Conservation (phyloP, 768 basidiomycete species). For the Tremella fuciformis region DNA sequence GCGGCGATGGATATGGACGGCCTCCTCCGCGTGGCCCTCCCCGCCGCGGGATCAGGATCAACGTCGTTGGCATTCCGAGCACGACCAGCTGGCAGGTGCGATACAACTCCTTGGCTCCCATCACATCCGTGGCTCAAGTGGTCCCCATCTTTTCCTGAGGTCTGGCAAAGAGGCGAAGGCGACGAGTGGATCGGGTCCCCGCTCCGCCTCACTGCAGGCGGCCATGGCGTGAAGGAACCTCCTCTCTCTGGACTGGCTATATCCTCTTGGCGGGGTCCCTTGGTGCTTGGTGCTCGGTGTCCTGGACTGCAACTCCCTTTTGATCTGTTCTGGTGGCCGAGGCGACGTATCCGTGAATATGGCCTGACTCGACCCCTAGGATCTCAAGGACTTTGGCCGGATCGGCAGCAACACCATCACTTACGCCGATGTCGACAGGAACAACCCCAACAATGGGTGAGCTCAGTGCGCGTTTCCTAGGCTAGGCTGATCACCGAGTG, state of each 20-base stretch:
- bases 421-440: slow-evolving; percentile 91
- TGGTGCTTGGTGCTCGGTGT: neutral
- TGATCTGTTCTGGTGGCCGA: neutral
- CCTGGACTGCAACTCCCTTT: too few species aligned
- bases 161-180: too few species aligned
- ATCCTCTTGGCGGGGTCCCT: neutral
- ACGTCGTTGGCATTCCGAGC: slow-evolving; percentile 83
- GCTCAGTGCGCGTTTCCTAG: slow-evolving; percentile 38
- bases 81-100: slow-evolving; percentile 99
- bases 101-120: slow-evolving; percentile 41
- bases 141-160: too few species aligned
- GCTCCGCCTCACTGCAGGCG: too few species aligned
- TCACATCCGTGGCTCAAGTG: slow-evolving; percentile 1
- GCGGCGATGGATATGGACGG: slow-evolving; percentile 7
- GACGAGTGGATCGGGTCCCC: too few species aligned
- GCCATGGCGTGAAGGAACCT: neutral
- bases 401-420: slow-evolving; percentile 81
- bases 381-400: slow-evolving; percentile 95
- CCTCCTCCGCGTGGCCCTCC: slow-evolving; percentile 32
- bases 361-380: slow-evolving; percentile 57
- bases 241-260: neutral
- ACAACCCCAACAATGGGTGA: slow-evolving; percentile 80
- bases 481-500: slow-evolving; percentile 56
- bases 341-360: neutral
- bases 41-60: slow-evolving; percentile 59